These are phyloP conservation scores for Hippophae rhamnoides DNA, from an alignment of 306 rosid genomes.

Conservation along the genomic window DNA sequence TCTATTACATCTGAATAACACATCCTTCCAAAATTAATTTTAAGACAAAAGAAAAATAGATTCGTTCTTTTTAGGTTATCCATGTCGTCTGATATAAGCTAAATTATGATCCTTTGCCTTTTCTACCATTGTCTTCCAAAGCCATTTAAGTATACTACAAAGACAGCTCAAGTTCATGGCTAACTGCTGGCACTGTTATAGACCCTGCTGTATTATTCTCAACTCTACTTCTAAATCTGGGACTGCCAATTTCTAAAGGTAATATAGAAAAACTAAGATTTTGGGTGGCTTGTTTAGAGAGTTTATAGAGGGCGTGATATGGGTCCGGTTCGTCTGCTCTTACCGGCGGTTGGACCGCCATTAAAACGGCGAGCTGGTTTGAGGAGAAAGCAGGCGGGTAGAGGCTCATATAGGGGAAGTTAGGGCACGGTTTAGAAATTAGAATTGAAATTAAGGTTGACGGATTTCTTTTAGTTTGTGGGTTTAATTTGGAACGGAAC, in stretches of 20 bases:
- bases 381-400: conserved; percentile 96
- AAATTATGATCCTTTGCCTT: conserved; percentile 15
- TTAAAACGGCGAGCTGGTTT: conserved; percentile 97
- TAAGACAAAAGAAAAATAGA: neutral
- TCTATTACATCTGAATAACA: conserved; percentile 9
- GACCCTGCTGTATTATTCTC: conserved; percentile 5
- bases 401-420: conserved; percentile 98
- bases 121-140: conserved; percentile 1
- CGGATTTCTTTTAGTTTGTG: conserved; percentile 7
- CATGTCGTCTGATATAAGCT: conserved; percentile 93
- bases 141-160: neutral
- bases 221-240: conserved; percentile 1
- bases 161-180: conserved; percentile 24
- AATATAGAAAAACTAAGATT: conserved; percentile 20
- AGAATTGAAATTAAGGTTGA: conserved; percentile 8
- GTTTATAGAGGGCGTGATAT: conserved; percentile 49
- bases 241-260: conserved; percentile 19
- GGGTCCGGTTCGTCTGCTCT: conserved; percentile 69
- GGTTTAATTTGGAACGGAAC: conserved; percentile 4
- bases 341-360: conserved; percentile 92
- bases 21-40: neutral
- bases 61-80: conserved; percentile 19
- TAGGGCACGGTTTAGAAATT: conserved; percentile 26
- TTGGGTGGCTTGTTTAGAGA: conserved; percentile 8
- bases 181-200: conserved; percentile 20